Percentiles rank a stretch among this genome's conserved stretches.
These are phyloP conservation scores for Fraxinus americana DNA, from an alignment of 257 asterid genomes.

Conservation along the genomic window DNA sequence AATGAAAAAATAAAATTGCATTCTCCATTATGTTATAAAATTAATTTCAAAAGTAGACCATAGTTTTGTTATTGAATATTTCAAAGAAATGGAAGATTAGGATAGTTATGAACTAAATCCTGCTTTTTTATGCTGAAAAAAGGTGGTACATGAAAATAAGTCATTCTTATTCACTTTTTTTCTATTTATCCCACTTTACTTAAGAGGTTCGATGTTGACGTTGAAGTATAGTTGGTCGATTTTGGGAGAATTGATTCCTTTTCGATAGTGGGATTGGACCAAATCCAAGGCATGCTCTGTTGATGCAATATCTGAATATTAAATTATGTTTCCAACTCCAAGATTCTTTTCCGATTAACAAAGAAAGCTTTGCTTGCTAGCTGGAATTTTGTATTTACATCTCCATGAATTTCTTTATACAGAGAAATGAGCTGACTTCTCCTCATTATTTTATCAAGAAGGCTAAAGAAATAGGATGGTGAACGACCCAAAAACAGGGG, in stretches of 20 bases:
- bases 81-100: neutral
- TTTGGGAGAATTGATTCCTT: neutral
- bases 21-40: neutral
- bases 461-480: no score
- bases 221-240: slow-evolving; percentile 2
- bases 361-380: no score
- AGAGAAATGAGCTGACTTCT: no score
- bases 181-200: neutral
- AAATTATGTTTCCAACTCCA: no score
- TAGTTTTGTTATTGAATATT: neutral
- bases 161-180: neutral
- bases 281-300: neutral
- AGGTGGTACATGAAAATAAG: neutral
- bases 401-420: no score
- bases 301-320: no score
- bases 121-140: neutral
- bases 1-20: neutral
- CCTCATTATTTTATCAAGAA: no score
- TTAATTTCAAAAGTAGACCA: neutral
- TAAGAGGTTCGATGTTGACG: neutral
- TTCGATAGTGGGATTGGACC: neutral
- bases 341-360: no score
- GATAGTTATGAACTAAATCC: neutral
- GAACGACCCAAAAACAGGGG: no score
- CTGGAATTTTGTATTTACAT: no score